phyloP scores from a whole-genome alignment of 176 grass and related monocot genomes.

The Phyllostachys edulis region DNA sequence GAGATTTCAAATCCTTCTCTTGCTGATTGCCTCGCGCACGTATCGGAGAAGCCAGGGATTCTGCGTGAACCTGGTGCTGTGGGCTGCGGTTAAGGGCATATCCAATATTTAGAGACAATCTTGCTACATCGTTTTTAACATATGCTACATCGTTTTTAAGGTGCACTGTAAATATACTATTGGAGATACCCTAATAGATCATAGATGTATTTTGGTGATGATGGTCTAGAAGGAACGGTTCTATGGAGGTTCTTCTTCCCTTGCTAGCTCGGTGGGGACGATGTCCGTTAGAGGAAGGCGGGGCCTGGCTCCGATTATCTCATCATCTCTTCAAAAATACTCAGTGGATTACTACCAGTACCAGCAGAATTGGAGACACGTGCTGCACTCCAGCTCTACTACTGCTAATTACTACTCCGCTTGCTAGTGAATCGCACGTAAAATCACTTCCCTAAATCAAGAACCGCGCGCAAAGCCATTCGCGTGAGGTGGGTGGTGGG shows the following conservation, averaged over 20 bases:
- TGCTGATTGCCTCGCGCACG: constrained; percentile 4
- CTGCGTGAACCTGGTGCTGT: not conserved
- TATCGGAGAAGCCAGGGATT: not conserved
- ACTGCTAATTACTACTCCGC: not conserved
- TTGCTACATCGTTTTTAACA: no score
- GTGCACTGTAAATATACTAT: no score
- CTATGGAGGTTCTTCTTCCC: not conserved
- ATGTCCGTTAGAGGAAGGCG: constrained; percentile 21
- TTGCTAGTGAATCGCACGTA: not conserved
- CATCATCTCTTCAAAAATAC: constrained; percentile 6
- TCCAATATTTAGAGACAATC: no score
- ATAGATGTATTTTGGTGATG: not conserved
- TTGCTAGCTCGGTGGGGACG: constrained; percentile 5
- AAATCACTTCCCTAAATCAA: not conserved
- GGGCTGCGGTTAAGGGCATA: no score
- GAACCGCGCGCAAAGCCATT: not conserved
- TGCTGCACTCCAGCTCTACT: not conserved
- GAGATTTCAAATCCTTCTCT: constrained; percentile 41
- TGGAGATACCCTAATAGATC: no score
- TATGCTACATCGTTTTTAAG: no score
- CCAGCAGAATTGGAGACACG: not conserved
- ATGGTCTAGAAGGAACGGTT: not conserved
- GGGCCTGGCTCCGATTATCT: constrained; percentile 12
- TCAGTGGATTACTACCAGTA: not conserved
- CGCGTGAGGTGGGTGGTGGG: not conserved